phyloP scores from a whole-genome alignment of 2,329 filamentous ascomycete species.

The Fusarium sp. region DNA sequence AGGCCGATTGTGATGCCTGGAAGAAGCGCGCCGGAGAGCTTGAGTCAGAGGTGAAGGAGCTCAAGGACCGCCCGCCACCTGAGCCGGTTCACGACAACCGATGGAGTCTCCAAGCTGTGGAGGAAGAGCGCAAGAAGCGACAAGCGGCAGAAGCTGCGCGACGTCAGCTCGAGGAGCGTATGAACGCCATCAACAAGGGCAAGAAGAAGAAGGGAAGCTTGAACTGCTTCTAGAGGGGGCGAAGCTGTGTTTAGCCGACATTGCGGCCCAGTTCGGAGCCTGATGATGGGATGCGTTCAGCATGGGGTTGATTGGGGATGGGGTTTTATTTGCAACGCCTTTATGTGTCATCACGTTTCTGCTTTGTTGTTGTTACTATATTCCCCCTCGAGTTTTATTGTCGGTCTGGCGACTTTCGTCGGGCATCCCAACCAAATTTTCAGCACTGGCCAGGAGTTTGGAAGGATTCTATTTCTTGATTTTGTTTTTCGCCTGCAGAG shows the following conservation, averaged over 20 bases:
- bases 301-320: constrained; percentile 30
- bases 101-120: constrained; percentile 88
- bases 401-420: constrained; percentile 39
- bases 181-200: constrained; percentile 88
- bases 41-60: constrained; percentile 79
- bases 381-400: constrained; percentile 47
- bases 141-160: constrained; percentile 90
- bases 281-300: constrained; percentile 23
- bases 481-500: constrained; percentile 29
- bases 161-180: constrained; percentile 92
- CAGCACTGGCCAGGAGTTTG: constrained; percentile 54
- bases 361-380: constrained; percentile 47
- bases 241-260: constrained; percentile 42
- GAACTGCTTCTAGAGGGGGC: constrained; percentile 88
- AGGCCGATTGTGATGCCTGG: constrained; percentile 91
- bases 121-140: constrained; percentile 95
- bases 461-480: constrained; percentile 42
- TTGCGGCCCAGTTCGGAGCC: constrained; percentile 22
- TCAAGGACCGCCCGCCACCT: constrained; percentile 65
- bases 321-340: constrained; percentile 36
- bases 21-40: constrained; percentile 86
- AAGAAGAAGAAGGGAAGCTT: constrained; percentile 97
- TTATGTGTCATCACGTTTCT: constrained; percentile 48
- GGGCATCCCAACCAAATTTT: constrained; percentile 41
- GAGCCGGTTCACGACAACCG: constrained; percentile 69